A percentile compares a stretch with the other conserved stretches of the same genome.
Evolutionary conservation across 2,329 filamentous ascomycete species (phyloP).

Genomic region (Furcasterigmium sp.): DNA sequence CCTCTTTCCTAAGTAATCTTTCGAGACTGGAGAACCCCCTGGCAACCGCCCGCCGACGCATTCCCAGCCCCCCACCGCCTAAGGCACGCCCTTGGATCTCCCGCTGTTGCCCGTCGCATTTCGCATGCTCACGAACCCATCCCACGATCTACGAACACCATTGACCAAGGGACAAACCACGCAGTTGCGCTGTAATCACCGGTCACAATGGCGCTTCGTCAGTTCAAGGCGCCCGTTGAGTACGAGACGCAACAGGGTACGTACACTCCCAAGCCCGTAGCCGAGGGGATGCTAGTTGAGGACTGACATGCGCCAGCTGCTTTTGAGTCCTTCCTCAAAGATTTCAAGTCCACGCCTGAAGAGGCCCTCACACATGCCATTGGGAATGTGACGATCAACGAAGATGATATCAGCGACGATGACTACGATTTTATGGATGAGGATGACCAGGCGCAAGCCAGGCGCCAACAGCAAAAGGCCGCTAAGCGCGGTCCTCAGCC

Average conservation of each 20-base stretch:
- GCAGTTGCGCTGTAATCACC: not conserved
- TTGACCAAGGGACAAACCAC: not conserved
- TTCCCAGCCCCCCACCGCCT: slow-evolving; percentile 17
- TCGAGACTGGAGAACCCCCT: slow-evolving; percentile 11
- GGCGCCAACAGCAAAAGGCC: slow-evolving; percentile 38
- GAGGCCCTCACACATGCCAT: slow-evolving; percentile 75
- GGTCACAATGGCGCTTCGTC: slow-evolving; percentile 74
- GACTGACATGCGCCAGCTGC: slow-evolving; percentile 49
- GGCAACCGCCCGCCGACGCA: slow-evolving; percentile 10
- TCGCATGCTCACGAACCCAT: slow-evolving; percentile 8
- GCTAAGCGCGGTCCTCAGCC: slow-evolving; percentile 55
- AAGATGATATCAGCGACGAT: slow-evolving; percentile 81
- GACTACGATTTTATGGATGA: slow-evolving; percentile 90
- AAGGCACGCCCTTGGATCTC: too few species aligned
- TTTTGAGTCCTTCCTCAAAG: slow-evolving; percentile 81
- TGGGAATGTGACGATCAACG: slow-evolving; percentile 78
- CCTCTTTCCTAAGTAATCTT: slow-evolving; percentile 10
- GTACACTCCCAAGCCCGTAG: slow-evolving; percentile 20
- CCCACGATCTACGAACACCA: not conserved
- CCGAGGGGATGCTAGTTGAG: too few species aligned
- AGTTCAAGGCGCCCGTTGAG: slow-evolving; percentile 72
- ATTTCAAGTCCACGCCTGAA: slow-evolving; percentile 77
- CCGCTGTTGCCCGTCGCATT: slow-evolving; percentile 11
- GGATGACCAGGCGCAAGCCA: slow-evolving; percentile 48
- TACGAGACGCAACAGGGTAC: slow-evolving; percentile 82